Percentiles rank a stretch among this genome's conserved stretches.
Evolutionary conservation across 179 eudicot genomes (phyloP).

Genomic region (Drosera spatulata): DNA sequence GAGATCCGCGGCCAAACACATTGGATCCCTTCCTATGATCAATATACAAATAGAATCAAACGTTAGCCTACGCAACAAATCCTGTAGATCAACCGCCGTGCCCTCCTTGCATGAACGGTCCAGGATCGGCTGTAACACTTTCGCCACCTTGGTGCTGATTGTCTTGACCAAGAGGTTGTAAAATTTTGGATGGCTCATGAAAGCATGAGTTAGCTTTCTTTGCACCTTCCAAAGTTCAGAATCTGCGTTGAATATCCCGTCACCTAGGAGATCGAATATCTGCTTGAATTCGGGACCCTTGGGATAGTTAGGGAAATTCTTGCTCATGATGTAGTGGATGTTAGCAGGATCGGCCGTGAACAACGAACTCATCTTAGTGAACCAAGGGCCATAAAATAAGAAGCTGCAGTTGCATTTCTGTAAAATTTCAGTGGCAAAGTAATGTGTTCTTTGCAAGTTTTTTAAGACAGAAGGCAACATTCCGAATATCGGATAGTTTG

Average conservation of each 20-base stretch:
- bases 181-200: constrained; percentile 23
- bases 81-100: constrained; percentile 35
- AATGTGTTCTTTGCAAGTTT: constrained; percentile 11
- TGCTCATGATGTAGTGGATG: constrained; percentile 18
- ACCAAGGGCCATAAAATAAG: constrained; percentile 33
- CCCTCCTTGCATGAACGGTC: constrained; percentile 19
- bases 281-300: constrained; percentile 24
- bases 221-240: constrained; percentile 32
- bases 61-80: constrained; percentile 40
- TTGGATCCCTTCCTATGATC: constrained; percentile 13
- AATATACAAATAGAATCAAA: constrained; percentile 34
- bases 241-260: constrained; percentile 36
- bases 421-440: constrained; percentile 1
- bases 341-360: constrained; percentile 30
- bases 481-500: constrained; percentile 24
- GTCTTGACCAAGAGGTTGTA: constrained; percentile 15
- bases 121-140: constrained; percentile 34
- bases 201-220: constrained; percentile 19
- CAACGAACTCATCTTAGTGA: constrained; percentile 20
- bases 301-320: constrained; percentile 2
- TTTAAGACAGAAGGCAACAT: constrained; percentile 17
- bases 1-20: constrained; percentile 14
- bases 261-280: constrained; percentile 40
- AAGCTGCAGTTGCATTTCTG: constrained; percentile 13
- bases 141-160: constrained; percentile 16